Percentiles rank a stretch among this genome's conserved stretches.
These are phyloP conservation scores for Aegilops umbellulata DNA, from an alignment of 176 grass and related monocot species.

Conservation along the genomic window DNA sequence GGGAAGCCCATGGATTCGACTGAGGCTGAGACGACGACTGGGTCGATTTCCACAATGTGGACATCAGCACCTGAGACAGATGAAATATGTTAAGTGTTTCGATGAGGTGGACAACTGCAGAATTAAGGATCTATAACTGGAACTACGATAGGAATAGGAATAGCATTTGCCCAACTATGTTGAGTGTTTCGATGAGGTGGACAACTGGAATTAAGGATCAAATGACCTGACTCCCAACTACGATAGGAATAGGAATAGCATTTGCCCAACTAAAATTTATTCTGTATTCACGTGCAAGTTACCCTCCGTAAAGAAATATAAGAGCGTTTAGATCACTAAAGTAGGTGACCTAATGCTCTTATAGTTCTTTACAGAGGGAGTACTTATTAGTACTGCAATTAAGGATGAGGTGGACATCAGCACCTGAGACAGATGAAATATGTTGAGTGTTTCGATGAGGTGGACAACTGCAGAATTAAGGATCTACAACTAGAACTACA, in stretches of 20 bases:
- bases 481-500: too few relatives aligned
- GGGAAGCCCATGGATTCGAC: constrained; percentile 91
- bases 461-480: not conserved
- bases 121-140: not conserved
- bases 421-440: constrained; percentile 45
- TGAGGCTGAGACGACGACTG: constrained; percentile 66
- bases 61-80: constrained; percentile 63
- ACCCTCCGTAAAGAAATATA: too few relatives aligned
- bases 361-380: too few relatives aligned
- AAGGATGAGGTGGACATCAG: constrained; percentile 62
- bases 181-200: too few relatives aligned
- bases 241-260: too few relatives aligned
- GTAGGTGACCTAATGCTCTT: too few relatives aligned
- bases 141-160: too few relatives aligned
- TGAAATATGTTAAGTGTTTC: constrained; percentile 2
- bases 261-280: not conserved
- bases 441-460: constrained; percentile 20
- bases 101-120: not conserved
- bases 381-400: too few relatives aligned
- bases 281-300: not conserved
- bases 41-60: constrained; percentile 91
- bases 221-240: too few relatives aligned
- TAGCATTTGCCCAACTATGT: not conserved
- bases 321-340: too few relatives aligned
- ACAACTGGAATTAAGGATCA: too few relatives aligned